These are phyloP conservation scores for Botrytis sinoallii DNA, from an alignment of 2,329 filamentous ascomycete genomes.

Conservation along the genomic window DNA sequence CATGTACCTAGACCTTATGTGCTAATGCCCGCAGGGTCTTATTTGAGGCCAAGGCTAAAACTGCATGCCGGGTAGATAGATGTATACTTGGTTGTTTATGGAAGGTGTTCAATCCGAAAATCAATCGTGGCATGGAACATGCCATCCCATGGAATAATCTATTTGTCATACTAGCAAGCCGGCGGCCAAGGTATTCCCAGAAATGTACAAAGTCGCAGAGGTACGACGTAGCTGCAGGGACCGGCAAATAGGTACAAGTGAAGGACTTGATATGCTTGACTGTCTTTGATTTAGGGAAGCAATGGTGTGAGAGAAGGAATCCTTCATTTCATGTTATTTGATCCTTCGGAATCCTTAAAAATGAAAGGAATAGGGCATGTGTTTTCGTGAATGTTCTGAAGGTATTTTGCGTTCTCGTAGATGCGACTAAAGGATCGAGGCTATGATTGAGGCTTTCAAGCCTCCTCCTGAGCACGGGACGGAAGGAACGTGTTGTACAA, in stretches of 20 bases:
- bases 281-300: neutral
- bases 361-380: neutral
- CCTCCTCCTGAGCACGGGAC: constrained; percentile 13
- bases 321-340: neutral
- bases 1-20: neutral
- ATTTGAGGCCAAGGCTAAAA: neutral
- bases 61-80: neutral
- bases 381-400: constrained; percentile 11
- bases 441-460: constrained; percentile 12
- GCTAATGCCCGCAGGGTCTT: constrained; percentile 6
- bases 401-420: constrained; percentile 9
- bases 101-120: neutral
- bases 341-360: constrained; percentile 10
- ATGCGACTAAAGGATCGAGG: constrained; percentile 2
- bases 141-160: constrained; percentile 5
- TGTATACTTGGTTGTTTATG: neutral
- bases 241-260: constrained; percentile 5
- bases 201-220: neutral
- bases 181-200: neutral
- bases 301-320: neutral
- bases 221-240: neutral
- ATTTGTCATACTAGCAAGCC: constrained; percentile 9
- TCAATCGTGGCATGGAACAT: constrained; percentile 1
- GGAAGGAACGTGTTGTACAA: constrained; percentile 14
- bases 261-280: neutral